Percentiles rank a stretch among this genome's conserved stretches.
phyloP scores from a whole-genome alignment of 495 filamentous ascomycete genomes.

The Thozetella sp. region DNA sequence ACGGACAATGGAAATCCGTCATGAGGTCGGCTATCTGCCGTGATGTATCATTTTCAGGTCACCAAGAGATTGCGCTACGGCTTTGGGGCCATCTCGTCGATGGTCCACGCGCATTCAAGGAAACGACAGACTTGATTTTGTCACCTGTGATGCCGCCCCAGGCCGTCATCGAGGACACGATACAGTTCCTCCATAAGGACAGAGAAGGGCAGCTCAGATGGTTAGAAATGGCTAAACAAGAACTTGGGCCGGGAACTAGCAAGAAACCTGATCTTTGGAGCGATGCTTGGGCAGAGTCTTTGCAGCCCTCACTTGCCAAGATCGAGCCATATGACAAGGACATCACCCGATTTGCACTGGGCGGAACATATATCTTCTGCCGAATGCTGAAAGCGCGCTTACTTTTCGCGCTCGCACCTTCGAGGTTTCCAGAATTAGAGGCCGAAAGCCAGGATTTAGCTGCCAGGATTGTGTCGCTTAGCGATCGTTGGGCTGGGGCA shows the following conservation, averaged over 20 bases:
- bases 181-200: not conserved
- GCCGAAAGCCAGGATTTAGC: conserved; percentile 1
- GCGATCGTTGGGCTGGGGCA: not conserved
- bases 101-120: conserved; percentile 12
- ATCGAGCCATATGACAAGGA: not conserved
- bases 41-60: conserved; percentile 13
- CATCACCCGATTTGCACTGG: not conserved
- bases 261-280: no score
- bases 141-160: not conserved
- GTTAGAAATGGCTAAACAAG: not conserved
- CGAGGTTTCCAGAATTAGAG: not conserved
- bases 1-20: conserved; percentile 23
- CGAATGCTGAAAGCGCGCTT: conserved; percentile 8
- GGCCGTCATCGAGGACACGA: not conserved
- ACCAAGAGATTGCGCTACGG: conserved; percentile 18
- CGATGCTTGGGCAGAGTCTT: not conserved
- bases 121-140: conserved; percentile 7
- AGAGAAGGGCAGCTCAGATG: conserved; percentile 1
- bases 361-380: conserved; percentile 4
- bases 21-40: conserved; percentile 16
- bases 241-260: not conserved
- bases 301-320: not conserved
- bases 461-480: not conserved
- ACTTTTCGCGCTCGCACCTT: not conserved
- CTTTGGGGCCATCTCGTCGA: conserved; percentile 19